Conservation (phyloP, 495 filamentous ascomycete genomes). For the Penicillium crystallinum region DNA sequence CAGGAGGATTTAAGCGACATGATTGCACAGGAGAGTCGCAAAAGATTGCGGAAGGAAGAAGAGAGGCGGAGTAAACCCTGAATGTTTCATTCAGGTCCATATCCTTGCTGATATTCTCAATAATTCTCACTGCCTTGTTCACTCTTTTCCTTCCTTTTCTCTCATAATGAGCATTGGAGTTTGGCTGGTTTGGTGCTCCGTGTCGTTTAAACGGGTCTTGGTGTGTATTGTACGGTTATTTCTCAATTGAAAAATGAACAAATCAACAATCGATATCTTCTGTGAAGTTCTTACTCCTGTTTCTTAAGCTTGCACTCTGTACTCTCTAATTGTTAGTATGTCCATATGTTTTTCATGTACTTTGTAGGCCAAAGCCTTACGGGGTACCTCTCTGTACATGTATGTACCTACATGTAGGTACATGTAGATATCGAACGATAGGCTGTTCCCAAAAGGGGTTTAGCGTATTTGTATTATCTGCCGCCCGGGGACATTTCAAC, state of each 20-base stretch:
- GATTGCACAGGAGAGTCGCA: conserved; percentile 91
- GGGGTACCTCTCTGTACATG: too few species aligned
- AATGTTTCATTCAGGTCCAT: conserved; percentile 1
- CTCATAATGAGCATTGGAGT: conserved; percentile 1
- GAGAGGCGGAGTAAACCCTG: conserved; percentile 56
- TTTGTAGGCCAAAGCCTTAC: too few species aligned
- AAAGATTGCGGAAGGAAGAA: conserved; percentile 80
- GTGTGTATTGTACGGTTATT: background rate
- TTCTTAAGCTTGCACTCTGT: too few species aligned
- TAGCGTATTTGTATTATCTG: background rate
- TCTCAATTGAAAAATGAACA: too few species aligned
- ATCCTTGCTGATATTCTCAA: too few species aligned
- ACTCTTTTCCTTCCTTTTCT: background rate
- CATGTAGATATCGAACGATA: too few species aligned
- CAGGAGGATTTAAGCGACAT: conserved; percentile 94
- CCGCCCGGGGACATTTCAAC: background rate
- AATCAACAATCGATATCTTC: too few species aligned
- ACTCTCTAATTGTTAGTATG: too few species aligned
- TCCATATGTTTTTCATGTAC: too few species aligned
- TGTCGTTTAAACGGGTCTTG: background rate
- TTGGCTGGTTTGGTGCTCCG: background rate
- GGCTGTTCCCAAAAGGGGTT: background rate
- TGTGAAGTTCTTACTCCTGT: too few species aligned
- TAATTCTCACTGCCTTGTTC: too few species aligned
- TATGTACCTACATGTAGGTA: too few species aligned